A percentile compares a stretch with the other conserved stretches of the same genome.
Evolutionary conservation across 768 basidiomycete genomes (phyloP).

Genomic region (Sporobolomyces phaffii): DNA sequence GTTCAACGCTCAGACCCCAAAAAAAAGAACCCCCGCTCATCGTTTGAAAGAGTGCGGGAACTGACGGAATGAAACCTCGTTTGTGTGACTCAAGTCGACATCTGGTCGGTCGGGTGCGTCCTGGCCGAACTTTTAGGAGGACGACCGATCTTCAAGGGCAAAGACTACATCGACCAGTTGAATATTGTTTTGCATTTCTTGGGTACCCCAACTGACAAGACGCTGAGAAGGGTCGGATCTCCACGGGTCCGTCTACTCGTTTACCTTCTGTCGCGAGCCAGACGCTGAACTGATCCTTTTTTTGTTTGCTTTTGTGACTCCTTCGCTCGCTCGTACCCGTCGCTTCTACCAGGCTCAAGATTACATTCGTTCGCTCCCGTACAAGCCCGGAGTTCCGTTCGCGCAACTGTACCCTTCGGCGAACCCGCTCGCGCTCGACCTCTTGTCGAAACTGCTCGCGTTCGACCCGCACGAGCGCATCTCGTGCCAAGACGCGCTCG

Average conservation of each 20-base stretch:
- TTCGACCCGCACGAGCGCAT: slow-evolving; percentile 96
- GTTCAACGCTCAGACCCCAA: too few species aligned
- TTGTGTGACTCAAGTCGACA: slow-evolving; percentile 48
- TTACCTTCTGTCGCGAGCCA: too few species aligned
- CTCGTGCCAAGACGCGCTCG: slow-evolving; percentile 88
- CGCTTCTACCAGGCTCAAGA: slow-evolving; percentile 69
- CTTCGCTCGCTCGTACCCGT: not conserved
- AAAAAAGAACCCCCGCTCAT: too few species aligned
- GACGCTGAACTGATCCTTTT: too few species aligned
- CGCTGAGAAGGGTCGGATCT: slow-evolving; percentile 88
- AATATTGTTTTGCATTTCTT: slow-evolving; percentile 89
- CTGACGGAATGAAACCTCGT: too few species aligned
- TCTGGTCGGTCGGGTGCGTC: slow-evolving; percentile 52
- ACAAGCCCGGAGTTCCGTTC: slow-evolving; percentile 90
- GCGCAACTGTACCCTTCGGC: slow-evolving; percentile 86
- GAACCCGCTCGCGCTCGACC: slow-evolving; percentile 87
- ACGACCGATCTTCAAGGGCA: slow-evolving; percentile 63
- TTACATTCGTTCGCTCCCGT: slow-evolving; percentile 95
- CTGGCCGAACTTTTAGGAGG: slow-evolving; percentile 52
- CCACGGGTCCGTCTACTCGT: slow-evolving; percentile 80
- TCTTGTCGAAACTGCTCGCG: slow-evolving; percentile 81
- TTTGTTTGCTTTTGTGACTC: not conserved
- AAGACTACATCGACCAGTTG: slow-evolving; percentile 97
- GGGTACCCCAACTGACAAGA: slow-evolving; percentile 96
- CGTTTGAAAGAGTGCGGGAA: too few species aligned